Evolutionary conservation across 169 alveolate species (phyloP).

Genomic region (Eimeria acervulina): DNA sequence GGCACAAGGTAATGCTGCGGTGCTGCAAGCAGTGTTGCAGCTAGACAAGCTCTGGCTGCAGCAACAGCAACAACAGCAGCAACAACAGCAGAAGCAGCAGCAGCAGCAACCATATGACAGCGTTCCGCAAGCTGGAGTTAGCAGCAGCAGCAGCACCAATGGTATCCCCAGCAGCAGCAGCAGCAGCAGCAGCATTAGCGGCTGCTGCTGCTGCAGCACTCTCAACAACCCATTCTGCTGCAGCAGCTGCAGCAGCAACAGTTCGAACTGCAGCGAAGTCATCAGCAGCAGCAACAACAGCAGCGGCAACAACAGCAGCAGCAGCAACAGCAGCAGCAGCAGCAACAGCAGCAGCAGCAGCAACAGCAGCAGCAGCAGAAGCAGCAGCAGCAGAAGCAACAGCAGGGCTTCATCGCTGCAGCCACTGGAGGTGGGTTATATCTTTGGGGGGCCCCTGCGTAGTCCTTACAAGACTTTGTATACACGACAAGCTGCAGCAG

Average conservation of each 20-base stretch:
- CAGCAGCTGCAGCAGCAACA: constrained; percentile 32
- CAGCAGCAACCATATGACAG: neutral
- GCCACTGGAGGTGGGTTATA: constrained; percentile 37
- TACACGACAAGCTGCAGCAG: no score
- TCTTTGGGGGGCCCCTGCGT: neutral
- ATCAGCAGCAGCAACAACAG: neutral
- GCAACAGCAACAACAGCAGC: constrained; percentile 28
- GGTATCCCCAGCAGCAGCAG: no score
- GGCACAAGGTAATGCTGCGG: constrained; percentile 34
- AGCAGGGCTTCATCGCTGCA: neutral
- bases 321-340: constrained; percentile 1
- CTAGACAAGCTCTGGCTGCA: constrained; percentile 19
- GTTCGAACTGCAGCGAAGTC: neutral
- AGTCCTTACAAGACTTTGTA: neutral
- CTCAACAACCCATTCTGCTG: no score
- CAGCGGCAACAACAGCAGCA: neutral
- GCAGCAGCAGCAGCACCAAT: constrained; percentile 19
- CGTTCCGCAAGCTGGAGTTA: neutral
- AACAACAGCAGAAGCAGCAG: constrained; percentile 39
- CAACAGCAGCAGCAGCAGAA: neutral
- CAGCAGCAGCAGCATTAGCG: no score
- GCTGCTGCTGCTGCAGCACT: no score
- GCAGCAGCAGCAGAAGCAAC: constrained; percentile 15
- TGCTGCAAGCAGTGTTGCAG: neutral
- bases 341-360: constrained; percentile 16